phyloP scores from a whole-genome alignment of 257 asterid genomes.

The Solanum piurae region DNA sequence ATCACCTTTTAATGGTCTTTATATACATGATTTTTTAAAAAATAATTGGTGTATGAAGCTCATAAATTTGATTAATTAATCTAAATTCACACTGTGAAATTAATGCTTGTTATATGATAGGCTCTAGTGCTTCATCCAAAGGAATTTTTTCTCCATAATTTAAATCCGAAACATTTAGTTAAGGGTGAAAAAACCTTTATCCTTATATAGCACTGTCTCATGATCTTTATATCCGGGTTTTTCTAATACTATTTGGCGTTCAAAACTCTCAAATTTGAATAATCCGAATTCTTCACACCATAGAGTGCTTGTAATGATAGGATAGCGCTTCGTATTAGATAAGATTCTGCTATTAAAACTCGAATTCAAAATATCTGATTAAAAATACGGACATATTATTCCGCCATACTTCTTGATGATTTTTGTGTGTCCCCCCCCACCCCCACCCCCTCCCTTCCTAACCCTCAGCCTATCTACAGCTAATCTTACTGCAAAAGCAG shows the following conservation, averaged over 20 bases:
- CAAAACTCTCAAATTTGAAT: not conserved
- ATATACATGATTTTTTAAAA: no score
- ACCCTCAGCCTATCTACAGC: not conserved
- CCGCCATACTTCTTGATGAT: not conserved
- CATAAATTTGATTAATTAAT: no score
- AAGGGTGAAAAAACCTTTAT: no score
- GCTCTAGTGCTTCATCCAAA: no score
- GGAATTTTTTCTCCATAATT: no score
- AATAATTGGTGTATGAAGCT: no score
- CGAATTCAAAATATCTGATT: not conserved
- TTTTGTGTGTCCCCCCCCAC: not conserved
- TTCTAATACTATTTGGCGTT: not conserved
- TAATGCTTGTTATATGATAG: no score
- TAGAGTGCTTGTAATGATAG: not conserved
- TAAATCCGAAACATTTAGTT: no score
- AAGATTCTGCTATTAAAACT: not conserved
- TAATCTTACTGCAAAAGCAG: not conserved
- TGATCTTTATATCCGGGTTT: no score
- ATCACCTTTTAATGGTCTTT: not conserved
- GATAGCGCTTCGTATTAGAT: not conserved
- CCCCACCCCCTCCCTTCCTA: not conserved
- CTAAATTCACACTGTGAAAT: no score
- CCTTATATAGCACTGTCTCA: no score
- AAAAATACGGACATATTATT: accelerated
- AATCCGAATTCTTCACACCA: not conserved